Conservation (phyloP, 2,329 filamentous ascomycete genomes). For the Aspergillus jensenii region DNA sequence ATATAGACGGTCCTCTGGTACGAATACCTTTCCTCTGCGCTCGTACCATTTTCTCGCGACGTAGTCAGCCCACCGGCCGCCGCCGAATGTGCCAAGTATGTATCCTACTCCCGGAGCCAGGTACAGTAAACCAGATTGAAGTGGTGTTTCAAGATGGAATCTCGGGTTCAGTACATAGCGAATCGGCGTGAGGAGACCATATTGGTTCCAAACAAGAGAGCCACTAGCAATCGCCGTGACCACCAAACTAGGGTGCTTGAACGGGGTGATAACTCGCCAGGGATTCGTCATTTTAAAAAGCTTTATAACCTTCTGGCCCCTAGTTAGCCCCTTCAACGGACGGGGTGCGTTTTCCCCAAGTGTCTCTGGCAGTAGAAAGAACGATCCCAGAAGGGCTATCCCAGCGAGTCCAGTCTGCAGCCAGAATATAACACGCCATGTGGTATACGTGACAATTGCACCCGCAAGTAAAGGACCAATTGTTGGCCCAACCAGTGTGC, state of each 20-base stretch:
- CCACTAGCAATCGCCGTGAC: conserved; percentile 61
- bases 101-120: conserved; percentile 72
- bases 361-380: conserved; percentile 71
- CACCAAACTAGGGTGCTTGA: conserved; percentile 69
- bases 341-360: conserved; percentile 64
- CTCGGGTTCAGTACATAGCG: conserved; percentile 73
- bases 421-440: conserved; percentile 77
- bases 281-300: conserved; percentile 68
- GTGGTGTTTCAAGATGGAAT: conserved; percentile 65
- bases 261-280: conserved; percentile 56
- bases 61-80: conserved; percentile 70
- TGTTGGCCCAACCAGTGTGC: conserved; percentile 70
- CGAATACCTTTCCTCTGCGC: conserved; percentile 56
- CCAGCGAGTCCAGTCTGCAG: conserved; percentile 69
- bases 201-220: conserved; percentile 74
- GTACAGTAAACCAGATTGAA: conserved; percentile 71
- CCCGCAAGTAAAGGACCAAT: conserved; percentile 49
- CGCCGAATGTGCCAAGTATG: conserved; percentile 66
- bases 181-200: conserved; percentile 66
- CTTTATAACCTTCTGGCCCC: conserved; percentile 46
- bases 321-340: conserved; percentile 59
- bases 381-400: conserved; percentile 57
- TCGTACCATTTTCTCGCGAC: conserved; percentile 65
- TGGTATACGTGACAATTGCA: conserved; percentile 40
- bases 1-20: conserved; percentile 68